Conservation (phyloP, 371 early-diverging fungal species). For the Blakeslea trispora region DNA sequence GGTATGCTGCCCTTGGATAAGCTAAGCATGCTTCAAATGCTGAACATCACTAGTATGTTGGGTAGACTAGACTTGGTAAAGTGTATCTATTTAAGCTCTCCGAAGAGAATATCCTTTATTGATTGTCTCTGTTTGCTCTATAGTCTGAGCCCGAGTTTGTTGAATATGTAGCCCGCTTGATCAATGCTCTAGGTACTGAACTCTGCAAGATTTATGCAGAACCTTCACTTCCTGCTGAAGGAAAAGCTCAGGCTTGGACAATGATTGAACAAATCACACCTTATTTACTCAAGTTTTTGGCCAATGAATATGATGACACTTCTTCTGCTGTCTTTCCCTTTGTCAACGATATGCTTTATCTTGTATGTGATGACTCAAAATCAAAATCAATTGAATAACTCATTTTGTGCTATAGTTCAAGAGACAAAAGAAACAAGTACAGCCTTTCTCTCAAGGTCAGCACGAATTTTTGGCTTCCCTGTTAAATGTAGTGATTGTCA, state of each 20-base stretch:
- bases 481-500: slow-evolving; percentile 74
- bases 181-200: slow-evolving; percentile 83
- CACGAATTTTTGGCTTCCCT: slow-evolving; percentile 70
- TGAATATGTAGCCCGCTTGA: slow-evolving; percentile 79
- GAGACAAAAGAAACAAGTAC: slow-evolving; percentile 66
- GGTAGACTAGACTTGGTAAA: slow-evolving; percentile 53
- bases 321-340: slow-evolving; percentile 74
- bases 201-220: slow-evolving; percentile 79
- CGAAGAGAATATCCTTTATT: background rate
- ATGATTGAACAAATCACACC: slow-evolving; percentile 69
- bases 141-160: slow-evolving; percentile 76
- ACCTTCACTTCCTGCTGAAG: slow-evolving; percentile 37
- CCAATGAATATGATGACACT: slow-evolving; percentile 84
- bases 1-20: slow-evolving; percentile 93
- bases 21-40: slow-evolving; percentile 78
- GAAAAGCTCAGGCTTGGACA: slow-evolving; percentile 42
- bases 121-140: too few relatives aligned
- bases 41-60: slow-evolving; percentile 73
- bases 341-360: slow-evolving; percentile 66
- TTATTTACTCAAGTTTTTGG: slow-evolving; percentile 69
- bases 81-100: too few relatives aligned
- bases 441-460: slow-evolving; percentile 63
- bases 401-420: slow-evolving; percentile 51
- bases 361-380: too few relatives aligned
- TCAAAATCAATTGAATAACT: background rate